phyloP scores from a whole-genome alignment of 805 yeast genomes.

The Kregervanrija pseudodelftensis region DNA sequence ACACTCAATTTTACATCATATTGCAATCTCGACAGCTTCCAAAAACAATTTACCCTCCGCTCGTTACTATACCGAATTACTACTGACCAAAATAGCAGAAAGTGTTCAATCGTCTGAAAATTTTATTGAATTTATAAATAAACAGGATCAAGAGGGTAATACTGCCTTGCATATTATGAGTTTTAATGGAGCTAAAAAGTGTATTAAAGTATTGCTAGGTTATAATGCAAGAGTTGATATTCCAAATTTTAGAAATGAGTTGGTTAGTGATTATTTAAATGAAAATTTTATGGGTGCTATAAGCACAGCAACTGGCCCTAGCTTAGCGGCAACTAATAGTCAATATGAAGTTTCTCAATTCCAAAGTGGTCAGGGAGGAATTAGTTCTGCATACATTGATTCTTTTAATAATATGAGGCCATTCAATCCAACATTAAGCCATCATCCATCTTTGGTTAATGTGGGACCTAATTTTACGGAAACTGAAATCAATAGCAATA shows the following conservation, averaged over 20 bases:
- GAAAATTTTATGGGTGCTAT: constrained; percentile 10
- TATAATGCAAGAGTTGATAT: constrained; percentile 49
- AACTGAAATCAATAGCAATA: not conserved
- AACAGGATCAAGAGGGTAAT: constrained; percentile 51
- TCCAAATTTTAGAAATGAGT: constrained; percentile 38
- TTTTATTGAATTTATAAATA: constrained; percentile 48
- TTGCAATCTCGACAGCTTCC: constrained; percentile 63
- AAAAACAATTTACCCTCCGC: constrained; percentile 70
- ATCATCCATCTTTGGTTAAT: not conserved
- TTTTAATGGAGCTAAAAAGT: constrained; percentile 36
- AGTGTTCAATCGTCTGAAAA: constrained; percentile 51
- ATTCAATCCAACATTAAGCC: constrained; percentile 11
- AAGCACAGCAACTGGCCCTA: too few species aligned
- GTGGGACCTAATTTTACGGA: not conserved
- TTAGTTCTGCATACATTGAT: constrained; percentile 5
- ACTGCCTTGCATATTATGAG: constrained; percentile 49
- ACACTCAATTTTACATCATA: constrained; percentile 80
- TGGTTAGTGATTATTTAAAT: constrained; percentile 33
- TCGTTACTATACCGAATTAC: constrained; percentile 69
- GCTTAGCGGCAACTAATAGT: too few species aligned
- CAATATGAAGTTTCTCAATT: too few species aligned
- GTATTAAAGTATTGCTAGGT: constrained; percentile 37
- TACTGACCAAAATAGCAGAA: constrained; percentile 67
- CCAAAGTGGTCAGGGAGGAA: too few species aligned
- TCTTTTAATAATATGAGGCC: constrained; percentile 21